phyloP scores from a whole-genome alignment of 106 monocot genomes.

The Dioscorea alata region DNA sequence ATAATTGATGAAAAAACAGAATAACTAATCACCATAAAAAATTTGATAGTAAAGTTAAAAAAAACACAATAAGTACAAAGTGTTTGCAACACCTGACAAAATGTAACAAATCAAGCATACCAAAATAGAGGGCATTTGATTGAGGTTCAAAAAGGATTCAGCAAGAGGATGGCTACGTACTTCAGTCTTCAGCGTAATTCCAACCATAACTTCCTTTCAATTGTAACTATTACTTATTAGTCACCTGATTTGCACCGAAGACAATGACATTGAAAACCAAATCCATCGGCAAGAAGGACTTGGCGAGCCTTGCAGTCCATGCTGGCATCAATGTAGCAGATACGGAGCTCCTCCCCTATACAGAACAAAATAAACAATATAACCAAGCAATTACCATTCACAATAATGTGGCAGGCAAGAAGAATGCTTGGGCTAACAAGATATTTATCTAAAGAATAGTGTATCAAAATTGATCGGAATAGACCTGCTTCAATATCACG shows the following conservation, averaged over 20 bases:
- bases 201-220: too few relatives aligned
- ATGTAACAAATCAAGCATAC: too few relatives aligned
- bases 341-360: slow-evolving; percentile 78
- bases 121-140: too few relatives aligned
- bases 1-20: too few relatives aligned
- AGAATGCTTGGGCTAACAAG: neutral
- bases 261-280: slow-evolving; percentile 77
- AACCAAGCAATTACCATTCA: neutral
- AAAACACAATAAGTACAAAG: too few relatives aligned
- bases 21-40: too few relatives aligned
- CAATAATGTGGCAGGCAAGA: neutral
- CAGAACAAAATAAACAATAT: neutral
- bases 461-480: neutral
- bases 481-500: slow-evolving; percentile 74
- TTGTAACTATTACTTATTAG: slow-evolving; percentile 15
- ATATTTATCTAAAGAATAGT: neutral
- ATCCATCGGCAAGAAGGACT: slow-evolving; percentile 65
- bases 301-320: slow-evolving; percentile 70
- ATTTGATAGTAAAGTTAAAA: too few relatives aligned
- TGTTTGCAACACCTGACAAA: too few relatives aligned
- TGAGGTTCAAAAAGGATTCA: too few relatives aligned
- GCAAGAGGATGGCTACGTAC: too few relatives aligned
- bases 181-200: too few relatives aligned
- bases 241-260: slow-evolving; percentile 54
- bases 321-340: slow-evolving; percentile 95